phyloP scores from a whole-genome alignment of 192 early-diverging fungal species.

The Physocladia obscura region DNA sequence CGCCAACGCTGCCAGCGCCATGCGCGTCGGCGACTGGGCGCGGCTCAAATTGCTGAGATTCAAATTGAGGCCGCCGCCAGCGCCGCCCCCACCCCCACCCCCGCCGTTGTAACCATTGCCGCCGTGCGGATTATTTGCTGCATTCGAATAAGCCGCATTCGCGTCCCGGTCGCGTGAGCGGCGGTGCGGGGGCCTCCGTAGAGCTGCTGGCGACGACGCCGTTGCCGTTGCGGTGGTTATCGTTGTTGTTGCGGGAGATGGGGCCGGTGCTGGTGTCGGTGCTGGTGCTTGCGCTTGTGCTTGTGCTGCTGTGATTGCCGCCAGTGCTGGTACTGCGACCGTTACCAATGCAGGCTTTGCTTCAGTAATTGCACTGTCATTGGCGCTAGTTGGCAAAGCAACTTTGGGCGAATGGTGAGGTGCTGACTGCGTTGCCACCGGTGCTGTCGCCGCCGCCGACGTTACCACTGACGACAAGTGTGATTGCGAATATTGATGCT shows the following conservation, averaged over 20 bases:
- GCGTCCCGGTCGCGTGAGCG: background rate
- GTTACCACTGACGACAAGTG: too few relatives aligned
- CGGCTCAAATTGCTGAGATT: background rate
- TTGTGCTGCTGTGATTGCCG: background rate
- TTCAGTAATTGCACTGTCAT: too few relatives aligned
- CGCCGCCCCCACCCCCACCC: background rate
- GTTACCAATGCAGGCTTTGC: background rate
- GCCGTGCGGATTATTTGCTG: background rate
- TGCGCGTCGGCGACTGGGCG: background rate
- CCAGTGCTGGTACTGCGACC: background rate
- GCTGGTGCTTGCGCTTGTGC: background rate
- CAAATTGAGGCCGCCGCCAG: too few relatives aligned
- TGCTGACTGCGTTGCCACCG: too few relatives aligned
- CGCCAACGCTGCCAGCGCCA: background rate
- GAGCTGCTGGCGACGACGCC: background rate
- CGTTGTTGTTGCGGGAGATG: background rate
- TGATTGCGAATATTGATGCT: too few relatives aligned
- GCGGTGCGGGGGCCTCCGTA: background rate
- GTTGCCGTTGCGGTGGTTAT: background rate
- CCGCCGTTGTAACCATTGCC: background rate
- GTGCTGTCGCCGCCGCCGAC: too few relatives aligned
- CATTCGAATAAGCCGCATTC: background rate
- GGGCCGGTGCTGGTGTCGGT: background rate
- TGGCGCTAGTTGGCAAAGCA: too few relatives aligned
- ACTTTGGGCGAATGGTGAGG: too few relatives aligned